Conservation (phyloP, 306 rosid genomes). For the Delonix regia region DNA sequence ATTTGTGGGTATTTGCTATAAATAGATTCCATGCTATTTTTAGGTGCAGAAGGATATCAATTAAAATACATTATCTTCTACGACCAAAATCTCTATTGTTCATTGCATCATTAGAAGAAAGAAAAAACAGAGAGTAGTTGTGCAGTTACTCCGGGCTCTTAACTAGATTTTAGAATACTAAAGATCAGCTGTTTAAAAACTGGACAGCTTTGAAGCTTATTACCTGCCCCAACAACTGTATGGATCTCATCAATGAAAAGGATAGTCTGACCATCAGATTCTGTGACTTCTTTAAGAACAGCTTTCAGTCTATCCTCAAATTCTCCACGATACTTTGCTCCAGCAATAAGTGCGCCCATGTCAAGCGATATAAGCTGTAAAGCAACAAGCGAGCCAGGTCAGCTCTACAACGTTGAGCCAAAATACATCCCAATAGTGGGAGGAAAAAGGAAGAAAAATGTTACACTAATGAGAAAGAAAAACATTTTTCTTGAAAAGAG, state of each 20-base stretch:
- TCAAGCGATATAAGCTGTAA: slow-evolving; percentile 96
- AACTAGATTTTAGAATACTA: slow-evolving; percentile 6
- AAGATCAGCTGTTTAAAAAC: slow-evolving; percentile 14
- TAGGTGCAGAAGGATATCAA: background rate
- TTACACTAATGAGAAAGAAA: background rate
- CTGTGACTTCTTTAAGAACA: slow-evolving; percentile 97
- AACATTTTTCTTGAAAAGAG: background rate
- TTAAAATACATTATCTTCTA: slow-evolving; percentile 10
- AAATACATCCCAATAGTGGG: slow-evolving; percentile 1
- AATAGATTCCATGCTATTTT: background rate
- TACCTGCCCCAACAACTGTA: slow-evolving; percentile 99
- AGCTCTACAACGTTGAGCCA: slow-evolving; percentile 31
- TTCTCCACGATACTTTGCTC: slow-evolving; percentile 98
- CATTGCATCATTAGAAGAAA: background rate
- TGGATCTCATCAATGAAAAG: slow-evolving; percentile 97
- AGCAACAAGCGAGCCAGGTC: slow-evolving; percentile 16
- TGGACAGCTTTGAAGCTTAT: slow-evolving; percentile 27
- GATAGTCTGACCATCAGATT: slow-evolving; percentile 91
- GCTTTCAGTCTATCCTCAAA: slow-evolving; percentile 99
- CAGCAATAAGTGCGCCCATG: slow-evolving; percentile 99
- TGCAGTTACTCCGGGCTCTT: slow-evolving; percentile 11
- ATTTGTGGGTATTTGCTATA: slow-evolving; percentile 11
- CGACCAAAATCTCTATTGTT: slow-evolving; percentile 14
- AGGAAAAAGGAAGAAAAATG: slow-evolving; percentile 3
- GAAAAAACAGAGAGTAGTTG: background rate